Evolutionary conservation across 805 yeast species (phyloP).

Genomic region (Candida glaebosa): DNA sequence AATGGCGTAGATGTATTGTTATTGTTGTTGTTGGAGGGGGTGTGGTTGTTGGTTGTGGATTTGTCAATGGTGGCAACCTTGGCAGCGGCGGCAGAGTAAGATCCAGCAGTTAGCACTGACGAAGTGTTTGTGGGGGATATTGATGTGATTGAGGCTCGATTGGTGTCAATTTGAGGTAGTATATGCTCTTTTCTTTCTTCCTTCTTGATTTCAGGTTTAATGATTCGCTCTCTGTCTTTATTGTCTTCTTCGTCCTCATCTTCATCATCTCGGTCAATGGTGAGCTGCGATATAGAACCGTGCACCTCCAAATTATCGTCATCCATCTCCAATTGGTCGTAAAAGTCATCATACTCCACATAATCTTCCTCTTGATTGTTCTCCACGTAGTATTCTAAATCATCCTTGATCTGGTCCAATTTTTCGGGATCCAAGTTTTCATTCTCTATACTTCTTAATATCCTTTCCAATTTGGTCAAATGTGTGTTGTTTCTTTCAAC

Average conservation of each 20-base stretch:
- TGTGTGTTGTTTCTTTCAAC: conserved; percentile 79
- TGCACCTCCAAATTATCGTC: conserved; percentile 20
- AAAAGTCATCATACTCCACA: conserved; percentile 88
- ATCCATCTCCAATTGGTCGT: conserved; percentile 78
- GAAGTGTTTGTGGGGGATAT: conserved; percentile 10
- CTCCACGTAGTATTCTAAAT: conserved; percentile 89
- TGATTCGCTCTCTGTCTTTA: conserved; percentile 3
- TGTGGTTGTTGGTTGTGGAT: neutral
- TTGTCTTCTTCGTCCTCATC: conserved; percentile 6
- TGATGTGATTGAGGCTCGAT: conserved; percentile 5
- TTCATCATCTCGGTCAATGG: conserved; percentile 16
- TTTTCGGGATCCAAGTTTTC: conserved; percentile 76
- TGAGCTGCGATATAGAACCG: conserved; percentile 19
- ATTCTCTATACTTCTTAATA: conserved; percentile 73
- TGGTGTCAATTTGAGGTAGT: conserved; percentile 6
- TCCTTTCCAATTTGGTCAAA: conserved; percentile 69
- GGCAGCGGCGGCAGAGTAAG: conserved; percentile 5
- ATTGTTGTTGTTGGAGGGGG: neutral
- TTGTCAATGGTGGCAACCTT: conserved; percentile 1
- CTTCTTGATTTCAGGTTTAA: conserved; percentile 10
- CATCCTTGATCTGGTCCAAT: conserved; percentile 77
- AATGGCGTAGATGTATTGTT: conserved; percentile 4
- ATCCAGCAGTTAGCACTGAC: conserved; percentile 10
- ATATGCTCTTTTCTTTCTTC: conserved; percentile 12
- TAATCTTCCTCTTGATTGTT: conserved; percentile 91